Base-by-base conservation (phyloP, 306 rosid genomes). In the Hippophae gyantsensis region DNA sequence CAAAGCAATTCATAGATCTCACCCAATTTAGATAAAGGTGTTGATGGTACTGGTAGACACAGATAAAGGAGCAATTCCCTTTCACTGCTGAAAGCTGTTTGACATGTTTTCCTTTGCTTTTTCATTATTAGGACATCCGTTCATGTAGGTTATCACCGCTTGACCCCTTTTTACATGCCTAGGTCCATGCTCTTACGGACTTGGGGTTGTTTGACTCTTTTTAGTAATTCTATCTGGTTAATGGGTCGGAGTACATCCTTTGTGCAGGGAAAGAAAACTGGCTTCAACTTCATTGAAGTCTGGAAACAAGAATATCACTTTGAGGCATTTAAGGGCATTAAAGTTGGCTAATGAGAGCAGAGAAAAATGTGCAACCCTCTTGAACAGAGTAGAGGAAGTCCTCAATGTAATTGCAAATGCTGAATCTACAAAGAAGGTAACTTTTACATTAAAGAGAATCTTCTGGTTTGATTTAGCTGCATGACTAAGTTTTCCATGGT, bases 341-440 rank as follows among this genome's bases (percentile, higher is more conserved):
- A 87, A 81, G 73, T 67, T 81, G 74, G 77, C 60, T 54, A 74
- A 65, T 55, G 82, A 76, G 62, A 85, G 89, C 64, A 76, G 89
- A 62, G 93, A 83, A 67, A 87, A 92, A 74, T 86, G 94, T 60
- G 65, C 77, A 52, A 72, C 82, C 14, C 82, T 92, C 74, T 67
- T 87, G 81, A 85, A 65, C 67, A 81, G 96, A 79, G 95, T 92
- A 64, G 95, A 87, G 76, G 95, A 87, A 81, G 89, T 92, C 48
- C 80, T 83, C 56, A 66, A 73, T 3, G 60, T 74, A 51, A 81
- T 87, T 68, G 73, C 81, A 5, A 80, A 84, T 77, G 93, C 96
- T 0, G 98, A 92, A 69, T 79, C 89, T 47, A 83, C 93, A 0
- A 87, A 87, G 74, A 81, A 79, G 95, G 98, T 87, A 51, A 14